These are phyloP conservation scores for Hyaloscypha hepaticicola DNA, from an alignment of 495 filamentous ascomycete species.

Conservation along the genomic window DNA sequence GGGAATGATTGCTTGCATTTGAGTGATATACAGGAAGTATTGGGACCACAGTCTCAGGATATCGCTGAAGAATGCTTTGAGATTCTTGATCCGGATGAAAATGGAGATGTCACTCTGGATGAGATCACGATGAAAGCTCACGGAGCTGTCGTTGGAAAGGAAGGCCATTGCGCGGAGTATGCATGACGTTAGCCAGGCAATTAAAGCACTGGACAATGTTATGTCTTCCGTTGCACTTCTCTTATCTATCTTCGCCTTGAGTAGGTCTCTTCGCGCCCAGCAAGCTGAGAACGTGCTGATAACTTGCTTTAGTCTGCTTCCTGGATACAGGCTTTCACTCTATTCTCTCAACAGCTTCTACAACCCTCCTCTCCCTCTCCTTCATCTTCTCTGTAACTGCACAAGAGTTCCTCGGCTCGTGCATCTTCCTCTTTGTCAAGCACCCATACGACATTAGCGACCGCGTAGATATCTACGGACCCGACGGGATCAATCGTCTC, in stretches of 20 bases:
- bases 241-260: constrained; percentile 65
- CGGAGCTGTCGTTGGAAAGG: constrained; percentile 31
- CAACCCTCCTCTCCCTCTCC: constrained; percentile 69
- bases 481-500: constrained; percentile 60
- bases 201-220: constrained; percentile 38
- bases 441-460: constrained; percentile 69
- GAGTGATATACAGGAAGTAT: constrained; percentile 35
- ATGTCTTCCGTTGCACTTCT: constrained; percentile 53
- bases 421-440: constrained; percentile 85
- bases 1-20: constrained; percentile 32
- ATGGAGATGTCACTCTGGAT: constrained; percentile 35
- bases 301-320: constrained; percentile 19
- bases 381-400: constrained; percentile 75
- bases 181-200: constrained; percentile 35
- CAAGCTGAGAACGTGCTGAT: background rate
- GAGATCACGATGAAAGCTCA: constrained; percentile 34
- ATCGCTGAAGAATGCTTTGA: constrained; percentile 33
- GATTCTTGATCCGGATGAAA: constrained; percentile 32
- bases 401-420: constrained; percentile 76
- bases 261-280: constrained; percentile 18
- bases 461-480: constrained; percentile 72
- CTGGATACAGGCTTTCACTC: constrained; percentile 32
- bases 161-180: constrained; percentile 35
- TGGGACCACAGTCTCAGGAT: constrained; percentile 33
- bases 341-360: constrained; percentile 45